Evolutionary conservation across 805 yeast species (phyloP).

Genomic region (Myxozyma udenii): DNA sequence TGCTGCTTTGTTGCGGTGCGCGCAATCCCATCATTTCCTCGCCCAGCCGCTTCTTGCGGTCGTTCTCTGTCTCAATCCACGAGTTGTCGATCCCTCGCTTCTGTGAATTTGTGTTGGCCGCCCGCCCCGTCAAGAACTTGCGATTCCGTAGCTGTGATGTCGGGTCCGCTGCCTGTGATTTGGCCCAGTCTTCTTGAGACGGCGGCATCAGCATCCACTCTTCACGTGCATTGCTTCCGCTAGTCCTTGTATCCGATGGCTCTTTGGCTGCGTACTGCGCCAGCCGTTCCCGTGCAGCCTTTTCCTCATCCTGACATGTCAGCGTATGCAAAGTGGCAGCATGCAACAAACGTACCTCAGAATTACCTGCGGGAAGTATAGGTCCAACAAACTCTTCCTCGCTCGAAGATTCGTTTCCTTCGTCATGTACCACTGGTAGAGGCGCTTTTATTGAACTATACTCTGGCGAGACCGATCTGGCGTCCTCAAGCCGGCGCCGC

Average conservation of each 20-base stretch:
- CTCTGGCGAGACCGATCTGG: neutral
- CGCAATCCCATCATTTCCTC: slow-evolving; percentile 32
- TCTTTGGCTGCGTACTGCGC: slow-evolving; percentile 4
- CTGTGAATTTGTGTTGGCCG: slow-evolving; percentile 6
- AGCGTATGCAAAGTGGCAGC: too few relatives aligned
- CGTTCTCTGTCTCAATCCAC: slow-evolving; percentile 30
- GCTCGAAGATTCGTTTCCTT: neutral
- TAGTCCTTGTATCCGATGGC: too few relatives aligned
- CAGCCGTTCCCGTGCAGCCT: slow-evolving; percentile 18
- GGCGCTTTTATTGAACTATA: neutral
- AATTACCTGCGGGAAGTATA: neutral
- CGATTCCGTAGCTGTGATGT: slow-evolving; percentile 14
- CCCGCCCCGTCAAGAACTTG: slow-evolving; percentile 22
- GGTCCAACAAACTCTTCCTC: neutral
- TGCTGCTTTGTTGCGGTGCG: neutral
- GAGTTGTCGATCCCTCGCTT: slow-evolving; percentile 13
- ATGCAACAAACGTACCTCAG: neutral
- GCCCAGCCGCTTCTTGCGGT: slow-evolving; percentile 27
- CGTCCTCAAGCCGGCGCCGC: neutral
- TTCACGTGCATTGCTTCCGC: slow-evolving; percentile 30
- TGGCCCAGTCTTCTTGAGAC: slow-evolving; percentile 27
- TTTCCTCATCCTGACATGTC: slow-evolving; percentile 25
- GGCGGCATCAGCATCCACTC: slow-evolving; percentile 34
- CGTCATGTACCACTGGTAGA: neutral
- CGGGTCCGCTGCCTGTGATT: slow-evolving; percentile 25